A percentile compares a stretch with the other conserved stretches of the same genome.
Conservation (phyloP, 2,329 filamentous ascomycete genomes). For the Rhynchosporium agropyri region DNA sequence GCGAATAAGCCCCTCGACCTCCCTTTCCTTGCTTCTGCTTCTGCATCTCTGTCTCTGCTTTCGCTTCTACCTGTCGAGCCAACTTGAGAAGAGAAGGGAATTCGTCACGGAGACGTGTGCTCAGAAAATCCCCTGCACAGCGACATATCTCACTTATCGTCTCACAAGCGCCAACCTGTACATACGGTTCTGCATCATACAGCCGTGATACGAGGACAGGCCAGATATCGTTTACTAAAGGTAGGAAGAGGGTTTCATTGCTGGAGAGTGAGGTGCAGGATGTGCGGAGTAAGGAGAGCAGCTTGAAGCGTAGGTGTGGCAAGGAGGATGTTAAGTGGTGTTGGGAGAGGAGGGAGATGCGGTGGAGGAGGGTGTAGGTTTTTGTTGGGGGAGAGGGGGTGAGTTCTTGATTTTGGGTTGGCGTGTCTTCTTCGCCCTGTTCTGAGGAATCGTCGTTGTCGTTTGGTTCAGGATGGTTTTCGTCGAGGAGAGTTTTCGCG, state of each 20-base stretch:
- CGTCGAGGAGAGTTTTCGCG: slow-evolving; percentile 43
- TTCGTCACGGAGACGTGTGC: slow-evolving; percentile 71
- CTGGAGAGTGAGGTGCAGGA: slow-evolving; percentile 71
- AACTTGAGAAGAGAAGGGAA: slow-evolving; percentile 63
- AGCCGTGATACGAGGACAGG: slow-evolving; percentile 73
- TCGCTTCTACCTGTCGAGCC: slow-evolving; percentile 48
- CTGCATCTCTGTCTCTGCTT: slow-evolving; percentile 44
- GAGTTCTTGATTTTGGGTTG: slow-evolving; percentile 49
- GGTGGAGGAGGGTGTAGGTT: slow-evolving; percentile 78
- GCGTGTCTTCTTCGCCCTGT: slow-evolving; percentile 25
- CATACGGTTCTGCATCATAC: slow-evolving; percentile 66
- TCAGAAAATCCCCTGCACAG: slow-evolving; percentile 79
- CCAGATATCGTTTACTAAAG: slow-evolving; percentile 89
- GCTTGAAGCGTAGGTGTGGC: slow-evolving; percentile 72
- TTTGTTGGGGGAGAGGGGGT: slow-evolving; percentile 69
- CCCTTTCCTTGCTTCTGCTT: slow-evolving; percentile 34
- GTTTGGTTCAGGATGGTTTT: slow-evolving; percentile 27
- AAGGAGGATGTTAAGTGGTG: slow-evolving; percentile 88
- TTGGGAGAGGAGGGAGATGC: slow-evolving; percentile 82
- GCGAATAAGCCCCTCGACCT: slow-evolving; percentile 60
- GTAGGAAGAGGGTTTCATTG: slow-evolving; percentile 83
- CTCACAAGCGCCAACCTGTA: slow-evolving; percentile 70
- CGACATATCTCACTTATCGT: slow-evolving; percentile 70
- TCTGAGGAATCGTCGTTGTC: neutral
- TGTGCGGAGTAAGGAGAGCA: slow-evolving; percentile 76